These are phyloP conservation scores for Linum usitatissimum DNA, from an alignment of 345 rosid species.

Conservation along the genomic window DNA sequence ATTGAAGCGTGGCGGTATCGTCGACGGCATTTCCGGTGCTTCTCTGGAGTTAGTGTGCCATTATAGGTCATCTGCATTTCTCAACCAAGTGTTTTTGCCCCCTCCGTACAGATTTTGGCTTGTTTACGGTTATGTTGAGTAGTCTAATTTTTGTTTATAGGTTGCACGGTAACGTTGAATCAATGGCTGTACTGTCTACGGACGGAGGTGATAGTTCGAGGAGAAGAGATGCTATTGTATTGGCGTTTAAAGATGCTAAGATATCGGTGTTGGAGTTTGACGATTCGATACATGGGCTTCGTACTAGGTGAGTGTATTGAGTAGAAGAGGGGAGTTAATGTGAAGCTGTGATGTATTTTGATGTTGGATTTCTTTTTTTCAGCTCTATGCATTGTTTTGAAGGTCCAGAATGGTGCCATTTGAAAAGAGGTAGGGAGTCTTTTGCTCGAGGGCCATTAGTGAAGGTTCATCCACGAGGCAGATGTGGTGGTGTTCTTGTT, in stretches of 20 bases:
- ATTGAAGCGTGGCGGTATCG: slow-evolving; percentile 54
- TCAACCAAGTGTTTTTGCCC: too few relatives aligned
- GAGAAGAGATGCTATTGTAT: slow-evolving; percentile 67
- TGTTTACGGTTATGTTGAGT: background rate
- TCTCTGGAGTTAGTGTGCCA: slow-evolving; percentile 91
- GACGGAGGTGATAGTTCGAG: slow-evolving; percentile 56
- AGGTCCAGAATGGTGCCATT: slow-evolving; percentile 87
- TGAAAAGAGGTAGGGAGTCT: slow-evolving; percentile 91
- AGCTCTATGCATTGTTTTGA: slow-evolving; percentile 99
- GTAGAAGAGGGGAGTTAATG: background rate
- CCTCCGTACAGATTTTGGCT: too few relatives aligned
- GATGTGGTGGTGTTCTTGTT: slow-evolving; percentile 87
- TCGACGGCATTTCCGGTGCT: slow-evolving; percentile 72
- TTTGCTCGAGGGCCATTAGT: slow-evolving; percentile 77
- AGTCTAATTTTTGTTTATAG: slow-evolving; percentile 18
- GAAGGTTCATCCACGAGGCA: slow-evolving; percentile 97
- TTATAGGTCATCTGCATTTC: slow-evolving; percentile 37
- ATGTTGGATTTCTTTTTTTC: slow-evolving; percentile 19
- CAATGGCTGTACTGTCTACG: slow-evolving; percentile 55
- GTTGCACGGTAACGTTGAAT: slow-evolving; percentile 88
- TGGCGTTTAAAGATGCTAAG: slow-evolving; percentile 75
- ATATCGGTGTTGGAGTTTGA: slow-evolving; percentile 82
- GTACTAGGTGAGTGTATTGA: slow-evolving; percentile 37
- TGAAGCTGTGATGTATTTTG: background rate
- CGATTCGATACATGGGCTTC: slow-evolving; percentile 78